These are phyloP conservation scores for Multifurca ochricompacta DNA, from an alignment of 768 basidiomycete genomes.

Conservation along the genomic window DNA sequence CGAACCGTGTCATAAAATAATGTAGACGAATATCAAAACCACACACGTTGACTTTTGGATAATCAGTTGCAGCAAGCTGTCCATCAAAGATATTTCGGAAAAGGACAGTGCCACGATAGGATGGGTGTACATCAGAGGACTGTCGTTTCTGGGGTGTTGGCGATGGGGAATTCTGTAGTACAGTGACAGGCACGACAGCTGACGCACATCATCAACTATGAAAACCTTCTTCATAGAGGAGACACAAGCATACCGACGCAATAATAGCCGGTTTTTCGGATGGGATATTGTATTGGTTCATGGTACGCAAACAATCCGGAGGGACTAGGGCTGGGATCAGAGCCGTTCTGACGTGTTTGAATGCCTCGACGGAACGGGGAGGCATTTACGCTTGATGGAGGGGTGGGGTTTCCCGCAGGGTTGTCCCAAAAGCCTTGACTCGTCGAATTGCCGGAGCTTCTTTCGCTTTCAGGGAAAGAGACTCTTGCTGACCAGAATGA, in stretches of 20 bases:
- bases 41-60: slow-evolving; percentile 92
- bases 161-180: slow-evolving; percentile 36
- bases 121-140: slow-evolving; percentile 58
- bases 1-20: background rate
- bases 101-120: slow-evolving; percentile 69
- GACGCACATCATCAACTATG: slow-evolving; percentile 1
- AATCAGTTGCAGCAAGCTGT: slow-evolving; percentile 84
- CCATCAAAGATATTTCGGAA: slow-evolving; percentile 89
- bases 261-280: slow-evolving; percentile 88
- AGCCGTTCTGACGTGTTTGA: slow-evolving; percentile 22
- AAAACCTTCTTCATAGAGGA: background rate
- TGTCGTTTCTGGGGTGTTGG: slow-evolving; percentile 24
- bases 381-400: slow-evolving; percentile 39
- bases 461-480: slow-evolving; percentile 39
- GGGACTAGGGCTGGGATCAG: slow-evolving; percentile 40
- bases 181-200: slow-evolving; percentile 87
- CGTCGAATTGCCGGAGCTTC: slow-evolving; percentile 20
- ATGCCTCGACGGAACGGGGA: slow-evolving; percentile 19
- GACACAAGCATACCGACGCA: slow-evolving; percentile 66
- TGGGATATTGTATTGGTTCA: slow-evolving; percentile 73
- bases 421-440: slow-evolving; percentile 46
- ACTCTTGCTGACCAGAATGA: slow-evolving; percentile 86
- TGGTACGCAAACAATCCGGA: slow-evolving; percentile 47
- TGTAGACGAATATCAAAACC: background rate
- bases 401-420: slow-evolving; percentile 51